Evolutionary conservation across 768 basidiomycete genomes (phyloP).

Genomic region (Phaffia australis): DNA sequence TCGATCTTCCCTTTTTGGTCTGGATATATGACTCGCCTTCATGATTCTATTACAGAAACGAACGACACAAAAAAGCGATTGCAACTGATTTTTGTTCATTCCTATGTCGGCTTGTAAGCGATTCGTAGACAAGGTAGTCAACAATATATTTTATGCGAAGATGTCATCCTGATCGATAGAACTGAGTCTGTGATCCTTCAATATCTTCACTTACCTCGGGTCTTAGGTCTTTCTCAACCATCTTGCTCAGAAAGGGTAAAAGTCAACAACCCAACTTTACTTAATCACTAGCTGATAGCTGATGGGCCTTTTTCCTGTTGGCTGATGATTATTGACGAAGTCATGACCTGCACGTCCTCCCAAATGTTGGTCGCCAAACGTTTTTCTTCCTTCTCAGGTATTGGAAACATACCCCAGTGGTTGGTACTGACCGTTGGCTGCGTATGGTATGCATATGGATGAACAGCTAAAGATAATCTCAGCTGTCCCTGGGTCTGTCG

Average conservation of each 20-base stretch:
- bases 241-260: constrained; percentile 7
- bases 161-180: too few relatives aligned
- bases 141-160: too few relatives aligned
- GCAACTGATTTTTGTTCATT: too few relatives aligned
- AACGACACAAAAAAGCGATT: too few relatives aligned
- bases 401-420: not conserved
- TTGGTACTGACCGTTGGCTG: not conserved
- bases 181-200: too few relatives aligned
- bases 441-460: not conserved
- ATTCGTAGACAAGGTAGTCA: too few relatives aligned
- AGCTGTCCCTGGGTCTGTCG: constrained; percentile 13
- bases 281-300: not conserved
- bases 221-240: constrained; percentile 19
- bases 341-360: constrained; percentile 16
- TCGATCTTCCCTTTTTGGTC: too few relatives aligned
- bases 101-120: too few relatives aligned
- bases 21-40: too few relatives aligned
- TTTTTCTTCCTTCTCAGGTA: not conserved
- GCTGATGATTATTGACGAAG: not conserved
- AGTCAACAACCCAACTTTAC: too few relatives aligned
- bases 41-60: too few relatives aligned
- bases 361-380: not conserved
- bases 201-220: too few relatives aligned
- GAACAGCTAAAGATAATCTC: constrained; percentile 14
- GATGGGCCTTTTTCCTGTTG: not conserved